These are phyloP conservation scores for Mycena crocata DNA, from an alignment of 768 basidiomycete species.

Conservation along the genomic window DNA sequence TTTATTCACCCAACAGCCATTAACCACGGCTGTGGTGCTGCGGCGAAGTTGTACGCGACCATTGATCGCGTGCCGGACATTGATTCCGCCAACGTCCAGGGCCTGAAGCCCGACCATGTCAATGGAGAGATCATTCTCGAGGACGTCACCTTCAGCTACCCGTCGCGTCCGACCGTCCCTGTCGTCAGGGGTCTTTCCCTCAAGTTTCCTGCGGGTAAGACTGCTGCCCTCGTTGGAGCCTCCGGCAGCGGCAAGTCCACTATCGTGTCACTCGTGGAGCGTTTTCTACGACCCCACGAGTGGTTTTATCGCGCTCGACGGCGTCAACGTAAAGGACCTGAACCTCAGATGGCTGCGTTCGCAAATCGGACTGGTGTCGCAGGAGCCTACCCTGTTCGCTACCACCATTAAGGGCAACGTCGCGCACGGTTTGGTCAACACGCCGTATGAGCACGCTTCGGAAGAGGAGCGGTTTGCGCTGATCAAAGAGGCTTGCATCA, in stretches of 20 bases:
- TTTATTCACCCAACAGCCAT: conserved; percentile 60
- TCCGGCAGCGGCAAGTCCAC: conserved; percentile 86
- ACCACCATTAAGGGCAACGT: conserved; percentile 88
- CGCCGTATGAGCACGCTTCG: conserved; percentile 70
- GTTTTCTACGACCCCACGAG: conserved; percentile 87
- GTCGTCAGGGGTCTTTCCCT: conserved; percentile 80
- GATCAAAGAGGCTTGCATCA: conserved; percentile 87
- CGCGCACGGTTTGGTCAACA: conserved; percentile 86
- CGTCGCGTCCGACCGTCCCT: conserved; percentile 82
- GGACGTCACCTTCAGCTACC: conserved; percentile 85
- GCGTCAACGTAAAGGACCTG: conserved; percentile 75
- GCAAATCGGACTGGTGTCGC: conserved; percentile 90
- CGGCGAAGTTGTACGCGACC: conserved; percentile 87
- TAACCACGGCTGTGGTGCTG: conserved; percentile 84
- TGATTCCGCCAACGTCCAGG: conserved; percentile 78
- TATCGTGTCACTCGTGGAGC: conserved; percentile 81
- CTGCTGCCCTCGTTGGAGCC: conserved; percentile 82
- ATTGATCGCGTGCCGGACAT: conserved; percentile 91
- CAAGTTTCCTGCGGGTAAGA: conserved; percentile 81
- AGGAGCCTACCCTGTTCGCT: conserved; percentile 89
- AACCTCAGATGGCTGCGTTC: conserved; percentile 89
- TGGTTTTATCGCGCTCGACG: conserved; percentile 81
- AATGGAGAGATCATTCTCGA: conserved; percentile 80
- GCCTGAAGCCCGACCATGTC: conserved; percentile 75
- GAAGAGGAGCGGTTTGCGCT: conserved; percentile 81